Evolutionary conservation across 106 monocot species (phyloP).

Genomic region (Vanilla planifolia): DNA sequence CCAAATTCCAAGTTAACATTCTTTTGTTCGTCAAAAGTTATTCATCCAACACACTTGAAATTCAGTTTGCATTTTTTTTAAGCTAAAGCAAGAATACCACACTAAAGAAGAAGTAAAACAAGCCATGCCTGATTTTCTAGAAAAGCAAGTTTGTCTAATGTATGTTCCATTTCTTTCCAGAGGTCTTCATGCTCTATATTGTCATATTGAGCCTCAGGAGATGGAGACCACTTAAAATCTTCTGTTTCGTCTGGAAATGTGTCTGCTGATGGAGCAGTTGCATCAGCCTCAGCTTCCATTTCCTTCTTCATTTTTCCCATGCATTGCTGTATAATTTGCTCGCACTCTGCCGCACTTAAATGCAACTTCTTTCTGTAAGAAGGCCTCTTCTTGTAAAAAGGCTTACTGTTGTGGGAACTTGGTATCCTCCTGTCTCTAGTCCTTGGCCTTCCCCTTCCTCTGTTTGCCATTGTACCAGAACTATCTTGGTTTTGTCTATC

Average conservation of each 20-base stretch:
- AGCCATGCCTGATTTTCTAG: conserved; percentile 41
- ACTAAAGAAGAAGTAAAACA: neutral
- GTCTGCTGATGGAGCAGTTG: neutral
- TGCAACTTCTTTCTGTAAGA: conserved; percentile 18
- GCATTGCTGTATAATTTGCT: conserved; percentile 32
- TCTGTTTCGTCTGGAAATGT: conserved; percentile 9
- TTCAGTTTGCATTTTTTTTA: neutral
- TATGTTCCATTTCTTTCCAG: conserved; percentile 74
- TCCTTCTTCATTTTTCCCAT: conserved; percentile 31
- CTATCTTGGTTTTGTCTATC: neutral
- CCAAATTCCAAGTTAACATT: neutral
- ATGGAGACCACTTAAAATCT: conserved; percentile 43
- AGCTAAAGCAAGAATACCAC: neutral
- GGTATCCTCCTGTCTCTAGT: neutral
- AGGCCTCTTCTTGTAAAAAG: conserved; percentile 5
- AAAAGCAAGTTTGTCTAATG: conserved; percentile 35
- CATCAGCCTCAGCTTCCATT: conserved; percentile 13
- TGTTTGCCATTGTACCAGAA: conserved; percentile 3
- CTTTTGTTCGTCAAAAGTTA: neutral
- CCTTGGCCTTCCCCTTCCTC: conserved; percentile 4
- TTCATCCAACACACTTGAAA: conserved; percentile 1
- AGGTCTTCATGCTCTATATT: conserved; percentile 51
- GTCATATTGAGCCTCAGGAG: conserved; percentile 15
- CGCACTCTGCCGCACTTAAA: conserved; percentile 28
- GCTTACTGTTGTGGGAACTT: neutral